Conservation (phyloP, 208 protist species). For the Naegleria lovaniensis region DNA sequence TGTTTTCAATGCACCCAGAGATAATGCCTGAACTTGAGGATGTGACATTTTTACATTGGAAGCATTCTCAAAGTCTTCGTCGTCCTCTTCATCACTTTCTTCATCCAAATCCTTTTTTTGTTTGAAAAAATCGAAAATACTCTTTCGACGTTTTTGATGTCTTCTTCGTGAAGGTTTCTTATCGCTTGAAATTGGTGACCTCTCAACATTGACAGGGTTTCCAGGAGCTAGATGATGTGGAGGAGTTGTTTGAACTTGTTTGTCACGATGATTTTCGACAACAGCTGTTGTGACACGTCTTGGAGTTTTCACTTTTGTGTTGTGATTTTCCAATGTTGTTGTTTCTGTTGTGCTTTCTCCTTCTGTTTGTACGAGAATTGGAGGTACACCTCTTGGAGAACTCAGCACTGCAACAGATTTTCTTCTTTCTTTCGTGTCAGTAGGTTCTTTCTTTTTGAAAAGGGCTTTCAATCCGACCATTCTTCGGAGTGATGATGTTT, state of each 20-base stretch:
- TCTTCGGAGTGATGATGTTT: neutral
- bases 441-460: neutral
- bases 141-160: neutral
- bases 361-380: neutral
- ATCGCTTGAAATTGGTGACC: neutral
- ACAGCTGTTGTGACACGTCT: neutral
- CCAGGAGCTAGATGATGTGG: neutral
- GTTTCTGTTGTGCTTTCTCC: neutral
- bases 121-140: neutral
- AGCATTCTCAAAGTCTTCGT: neutral
- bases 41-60: neutral
- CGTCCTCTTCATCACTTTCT: neutral
- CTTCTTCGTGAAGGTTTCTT: neutral
- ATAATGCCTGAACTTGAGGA: neutral
- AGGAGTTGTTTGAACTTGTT: neutral
- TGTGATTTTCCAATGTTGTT: neutral
- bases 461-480: neutral
- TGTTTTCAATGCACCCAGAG: neutral
- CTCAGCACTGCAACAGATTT: neutral
- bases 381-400: neutral
- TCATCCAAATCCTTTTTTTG: neutral
- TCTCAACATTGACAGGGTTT: neutral
- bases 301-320: neutral
- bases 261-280: neutral
- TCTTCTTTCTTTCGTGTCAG: neutral